phyloP scores from a whole-genome alignment of 2,329 filamentous ascomycete genomes.

The Cadophora sp. region DNA sequence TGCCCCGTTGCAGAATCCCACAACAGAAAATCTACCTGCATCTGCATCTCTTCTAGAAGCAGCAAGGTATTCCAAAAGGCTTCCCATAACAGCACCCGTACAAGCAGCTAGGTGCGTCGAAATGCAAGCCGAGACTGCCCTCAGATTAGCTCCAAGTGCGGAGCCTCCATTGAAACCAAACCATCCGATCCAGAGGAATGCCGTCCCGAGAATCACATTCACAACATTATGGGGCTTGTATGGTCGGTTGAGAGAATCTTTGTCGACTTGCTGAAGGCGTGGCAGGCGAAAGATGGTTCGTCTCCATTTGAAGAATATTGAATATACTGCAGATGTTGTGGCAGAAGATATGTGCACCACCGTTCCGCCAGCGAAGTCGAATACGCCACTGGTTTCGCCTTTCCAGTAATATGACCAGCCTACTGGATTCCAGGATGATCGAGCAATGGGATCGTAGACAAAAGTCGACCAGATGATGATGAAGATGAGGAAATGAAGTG shows the following conservation, averaged over 20 bases:
- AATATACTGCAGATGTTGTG: conserved; percentile 73
- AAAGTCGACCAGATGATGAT: conserved; percentile 74
- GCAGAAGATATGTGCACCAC: conserved; percentile 64
- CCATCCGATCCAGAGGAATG: conserved; percentile 87
- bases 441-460: conserved; percentile 75
- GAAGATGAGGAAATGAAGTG: conserved; percentile 64
- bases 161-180: conserved; percentile 92
- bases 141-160: conserved; percentile 80
- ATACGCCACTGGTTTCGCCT: conserved; percentile 48
- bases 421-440: conserved; percentile 77
- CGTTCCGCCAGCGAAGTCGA: conserved; percentile 75
- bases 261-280: conserved; percentile 44
- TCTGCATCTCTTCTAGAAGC: conserved; percentile 12
- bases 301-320: conserved; percentile 72
- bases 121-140: conserved; percentile 85
- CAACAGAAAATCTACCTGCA: conserved; percentile 17
- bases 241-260: conserved; percentile 9
- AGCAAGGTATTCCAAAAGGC: neutral
- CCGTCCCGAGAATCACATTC: conserved; percentile 69
- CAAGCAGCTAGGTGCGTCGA: conserved; percentile 77
- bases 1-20: conserved; percentile 80
- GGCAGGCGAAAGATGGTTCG: conserved; percentile 40
- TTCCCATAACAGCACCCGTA: conserved; percentile 19
- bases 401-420: conserved; percentile 66
- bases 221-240: conserved; percentile 71